phyloP scores from a whole-genome alignment of 169 alveolate species.

The Cryptosporidium sp. region DNA sequence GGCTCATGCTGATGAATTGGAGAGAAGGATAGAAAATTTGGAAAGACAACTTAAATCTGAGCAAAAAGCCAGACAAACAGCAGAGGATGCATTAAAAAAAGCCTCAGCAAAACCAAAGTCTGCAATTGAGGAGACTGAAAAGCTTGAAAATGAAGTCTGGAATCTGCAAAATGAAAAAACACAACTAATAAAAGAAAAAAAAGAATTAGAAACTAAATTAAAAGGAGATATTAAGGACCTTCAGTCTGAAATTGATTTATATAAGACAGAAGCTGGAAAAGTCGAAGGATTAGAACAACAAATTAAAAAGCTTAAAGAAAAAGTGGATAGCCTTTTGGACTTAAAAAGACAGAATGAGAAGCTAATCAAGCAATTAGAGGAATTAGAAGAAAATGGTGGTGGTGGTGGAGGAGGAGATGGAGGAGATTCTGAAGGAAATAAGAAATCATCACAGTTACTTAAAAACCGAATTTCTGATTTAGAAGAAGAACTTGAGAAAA shows the following conservation, averaged over 20 bases:
- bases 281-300: conserved; percentile 58
- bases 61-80: conserved; percentile 67
- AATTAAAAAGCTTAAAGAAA: conserved; percentile 62
- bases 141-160: conserved; percentile 73
- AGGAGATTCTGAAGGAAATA: conserved; percentile 35
- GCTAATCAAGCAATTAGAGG: conserved; percentile 65
- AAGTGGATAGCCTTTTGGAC: conserved; percentile 64
- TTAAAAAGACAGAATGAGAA: conserved; percentile 63
- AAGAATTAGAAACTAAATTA: conserved; percentile 45
- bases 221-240: conserved; percentile 43
- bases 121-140: conserved; percentile 71
- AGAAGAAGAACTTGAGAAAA: conserved; percentile 17
- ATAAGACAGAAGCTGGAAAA: conserved; percentile 59
- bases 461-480: conserved; percentile 43
- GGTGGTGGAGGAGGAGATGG: conserved; percentile 20
- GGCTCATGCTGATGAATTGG: conserved; percentile 69
- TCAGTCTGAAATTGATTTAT: conserved; percentile 34
- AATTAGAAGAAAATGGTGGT: conserved; percentile 35
- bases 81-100: conserved; percentile 58
- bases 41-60: conserved; percentile 56
- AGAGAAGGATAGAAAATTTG: conserved; percentile 44
- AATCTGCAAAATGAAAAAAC: conserved; percentile 62
- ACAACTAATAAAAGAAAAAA: conserved; percentile 35
- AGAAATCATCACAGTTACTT: conserved; percentile 36
- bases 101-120: conserved; percentile 61